Percentiles rank a stretch among this genome's conserved stretches.
These are phyloP conservation scores for Colletotrichum simmondsii DNA, from an alignment of 2,329 filamentous ascomycete genomes.

Conservation along the genomic window DNA sequence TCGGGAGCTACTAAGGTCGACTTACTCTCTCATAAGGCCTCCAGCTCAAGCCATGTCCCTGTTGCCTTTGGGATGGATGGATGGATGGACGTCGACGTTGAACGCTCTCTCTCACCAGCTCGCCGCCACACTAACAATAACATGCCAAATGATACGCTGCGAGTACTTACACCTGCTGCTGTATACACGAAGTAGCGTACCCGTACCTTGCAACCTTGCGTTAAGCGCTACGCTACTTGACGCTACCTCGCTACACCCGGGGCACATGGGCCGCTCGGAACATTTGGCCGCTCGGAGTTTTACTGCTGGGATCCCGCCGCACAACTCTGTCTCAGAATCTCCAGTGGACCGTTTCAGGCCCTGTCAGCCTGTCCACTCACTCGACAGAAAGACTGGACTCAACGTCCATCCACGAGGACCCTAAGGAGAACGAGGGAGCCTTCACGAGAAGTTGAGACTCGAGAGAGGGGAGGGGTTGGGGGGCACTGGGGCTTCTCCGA, in stretches of 20 bases:
- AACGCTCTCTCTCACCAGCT: neutral
- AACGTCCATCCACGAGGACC: neutral
- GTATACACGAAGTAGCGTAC: too few relatives aligned
- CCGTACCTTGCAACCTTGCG: too few relatives aligned
- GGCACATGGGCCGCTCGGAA: conserved; percentile 17
- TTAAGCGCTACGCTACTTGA: neutral
- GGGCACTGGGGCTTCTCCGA: neutral
- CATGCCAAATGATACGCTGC: neutral
- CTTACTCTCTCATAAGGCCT: neutral
- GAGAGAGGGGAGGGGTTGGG: neutral
- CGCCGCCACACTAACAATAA: neutral
- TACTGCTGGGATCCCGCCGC: conserved; percentile 10
- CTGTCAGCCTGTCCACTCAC: conserved; percentile 18
- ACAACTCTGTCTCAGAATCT: conserved; percentile 22
- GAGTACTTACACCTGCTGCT: too few relatives aligned
- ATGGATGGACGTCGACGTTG: neutral
- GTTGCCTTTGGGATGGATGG: neutral
- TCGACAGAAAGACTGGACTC: neutral
- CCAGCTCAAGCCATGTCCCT: neutral
- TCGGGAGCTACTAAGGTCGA: neutral
- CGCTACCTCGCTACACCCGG: neutral
- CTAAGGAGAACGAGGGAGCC: too few relatives aligned
- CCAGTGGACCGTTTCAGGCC: conserved; percentile 28
- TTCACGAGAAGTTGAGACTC: too few relatives aligned
- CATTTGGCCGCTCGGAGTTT: conserved; percentile 5